Evolutionary conservation across 768 basidiomycete species (phyloP), one percentile per base, ranked within the genome.

Genomic region (Lactifluus volemus): DNA sequence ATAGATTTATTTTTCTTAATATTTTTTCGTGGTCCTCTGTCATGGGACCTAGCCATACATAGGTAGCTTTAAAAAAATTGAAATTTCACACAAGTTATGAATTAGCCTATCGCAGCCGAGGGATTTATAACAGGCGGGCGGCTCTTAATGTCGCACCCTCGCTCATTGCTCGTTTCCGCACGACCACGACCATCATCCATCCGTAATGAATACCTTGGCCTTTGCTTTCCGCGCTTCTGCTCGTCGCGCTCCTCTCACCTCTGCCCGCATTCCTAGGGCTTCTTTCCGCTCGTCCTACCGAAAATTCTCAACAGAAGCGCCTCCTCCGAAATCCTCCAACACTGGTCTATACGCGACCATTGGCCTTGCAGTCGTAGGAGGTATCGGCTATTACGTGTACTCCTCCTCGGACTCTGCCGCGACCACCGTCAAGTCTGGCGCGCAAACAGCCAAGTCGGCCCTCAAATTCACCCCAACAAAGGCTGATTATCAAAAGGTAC

Each of bases 401-500:
- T 74, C 75, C 60, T 78, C 77, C 19, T 70, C 75, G 36, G 79
- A 83, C 53, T 71, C 81, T 53, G 78, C 82, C 14, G 74, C 74
- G 29, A 80, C 83, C 45, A 79, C 81, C 17, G 69, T 80, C 58
- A 88, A 84, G 70, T 82, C 86, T 7, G 83, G 79, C 14, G 75
- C 78, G 4, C 85, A 90, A 74, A 68, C 76, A 25, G 79, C 78
- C 14, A 89, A 86, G 70, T 83, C 77, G 59, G 82, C 78, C 38
- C 76, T 81, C 45, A 87, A 88, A 61, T 86, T 92, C 71, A 80
- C 81, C 12, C 88, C 89, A 21, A 79, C 84, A 42, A 84, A 88
- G 75, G 84, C 84, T 55, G 95, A 97, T 70, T 97, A 95, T 71
- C 88, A 92, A 73, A 93, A 96, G 82, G 89, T 85, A 36, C 10